phyloP scores from a whole-genome alignment of 2,329 filamentous ascomycete genomes.

The Hypoxylon sp. region DNA sequence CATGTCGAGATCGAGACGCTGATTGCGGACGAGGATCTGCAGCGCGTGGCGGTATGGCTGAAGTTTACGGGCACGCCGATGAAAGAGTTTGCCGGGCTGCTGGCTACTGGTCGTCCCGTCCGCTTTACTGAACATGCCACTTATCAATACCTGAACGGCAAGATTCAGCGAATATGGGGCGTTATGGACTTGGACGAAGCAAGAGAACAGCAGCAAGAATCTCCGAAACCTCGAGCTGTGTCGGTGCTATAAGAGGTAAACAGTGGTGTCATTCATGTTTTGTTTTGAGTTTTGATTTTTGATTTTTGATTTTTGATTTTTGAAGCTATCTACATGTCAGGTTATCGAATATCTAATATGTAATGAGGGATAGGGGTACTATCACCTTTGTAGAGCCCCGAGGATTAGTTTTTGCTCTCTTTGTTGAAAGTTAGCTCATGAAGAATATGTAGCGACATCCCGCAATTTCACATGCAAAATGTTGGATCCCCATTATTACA shows the following conservation, averaged over 20 bases:
- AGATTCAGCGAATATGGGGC: conserved; percentile 33
- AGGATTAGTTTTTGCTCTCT: too few relatives aligned
- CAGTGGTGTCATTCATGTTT: too few relatives aligned
- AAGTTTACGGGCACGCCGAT: conserved; percentile 25
- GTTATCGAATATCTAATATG: too few relatives aligned
- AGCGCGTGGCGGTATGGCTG: conserved; percentile 33
- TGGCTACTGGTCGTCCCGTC: conserved; percentile 21
- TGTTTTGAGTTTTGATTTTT: too few relatives aligned
- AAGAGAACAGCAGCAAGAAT: conserved; percentile 21
- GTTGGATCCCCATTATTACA: not conserved
- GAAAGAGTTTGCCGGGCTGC: conserved; percentile 21
- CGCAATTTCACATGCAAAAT: conserved; percentile 29
- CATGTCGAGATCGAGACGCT: conserved; percentile 26
- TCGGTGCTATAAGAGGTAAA: too few relatives aligned
- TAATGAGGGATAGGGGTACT: too few relatives aligned
- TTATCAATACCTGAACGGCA: conserved; percentile 33
- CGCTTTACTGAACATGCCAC: conserved; percentile 26
- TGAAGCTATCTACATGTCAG: too few relatives aligned
- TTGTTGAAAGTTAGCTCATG: too few relatives aligned
- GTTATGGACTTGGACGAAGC: conserved; percentile 29
- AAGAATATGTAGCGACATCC: too few relatives aligned
- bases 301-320: too few relatives aligned
- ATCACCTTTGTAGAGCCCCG: conserved; percentile 4
- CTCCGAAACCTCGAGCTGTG: conserved; percentile 3
- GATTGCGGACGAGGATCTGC: conserved; percentile 27